Conservation (phyloP, 2,329 filamentous ascomycete genomes). For the Cryphonectria carpinicola region DNA sequence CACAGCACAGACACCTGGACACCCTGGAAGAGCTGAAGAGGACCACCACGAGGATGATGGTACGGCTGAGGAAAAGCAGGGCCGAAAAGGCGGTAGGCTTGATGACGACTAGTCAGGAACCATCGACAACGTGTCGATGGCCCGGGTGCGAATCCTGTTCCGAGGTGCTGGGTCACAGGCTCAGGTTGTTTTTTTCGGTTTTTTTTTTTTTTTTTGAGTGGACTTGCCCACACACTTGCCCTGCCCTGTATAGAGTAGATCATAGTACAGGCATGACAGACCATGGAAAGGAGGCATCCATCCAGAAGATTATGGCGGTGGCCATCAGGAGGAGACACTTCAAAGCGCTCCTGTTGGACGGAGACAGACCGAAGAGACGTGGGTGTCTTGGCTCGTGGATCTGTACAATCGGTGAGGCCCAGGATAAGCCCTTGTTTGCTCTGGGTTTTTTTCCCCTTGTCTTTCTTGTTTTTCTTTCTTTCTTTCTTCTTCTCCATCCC, state of each 20-base stretch:
- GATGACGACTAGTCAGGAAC: slow-evolving; percentile 20
- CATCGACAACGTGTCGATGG: slow-evolving; percentile 18
- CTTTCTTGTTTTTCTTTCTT: neutral
- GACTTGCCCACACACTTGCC: neutral
- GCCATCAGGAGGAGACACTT: neutral
- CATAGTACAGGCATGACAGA: neutral
- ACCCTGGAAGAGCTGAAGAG: slow-evolving; percentile 2
- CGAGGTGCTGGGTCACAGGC: slow-evolving; percentile 15
- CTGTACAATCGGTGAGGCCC: neutral
- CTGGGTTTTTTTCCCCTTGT: neutral
- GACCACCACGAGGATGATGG: neutral
- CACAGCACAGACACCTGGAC: neutral
- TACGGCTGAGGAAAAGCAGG: neutral
- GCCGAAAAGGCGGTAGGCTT: slow-evolving; percentile 17
- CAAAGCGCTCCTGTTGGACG: neutral
- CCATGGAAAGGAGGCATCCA: neutral
- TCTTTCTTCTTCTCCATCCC: too few species aligned
- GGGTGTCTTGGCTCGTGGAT: slow-evolving; percentile 2
- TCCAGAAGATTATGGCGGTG: neutral
- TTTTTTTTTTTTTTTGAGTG: neutral
- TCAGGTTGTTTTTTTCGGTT: neutral
- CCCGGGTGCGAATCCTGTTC: slow-evolving; percentile 12
- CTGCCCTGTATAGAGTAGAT: neutral
- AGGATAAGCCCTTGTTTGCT: neutral
- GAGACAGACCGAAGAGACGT: slow-evolving; percentile 4